Conservation (phyloP, 164 flowering plant species). For the Tinospora cordifolia region DNA sequence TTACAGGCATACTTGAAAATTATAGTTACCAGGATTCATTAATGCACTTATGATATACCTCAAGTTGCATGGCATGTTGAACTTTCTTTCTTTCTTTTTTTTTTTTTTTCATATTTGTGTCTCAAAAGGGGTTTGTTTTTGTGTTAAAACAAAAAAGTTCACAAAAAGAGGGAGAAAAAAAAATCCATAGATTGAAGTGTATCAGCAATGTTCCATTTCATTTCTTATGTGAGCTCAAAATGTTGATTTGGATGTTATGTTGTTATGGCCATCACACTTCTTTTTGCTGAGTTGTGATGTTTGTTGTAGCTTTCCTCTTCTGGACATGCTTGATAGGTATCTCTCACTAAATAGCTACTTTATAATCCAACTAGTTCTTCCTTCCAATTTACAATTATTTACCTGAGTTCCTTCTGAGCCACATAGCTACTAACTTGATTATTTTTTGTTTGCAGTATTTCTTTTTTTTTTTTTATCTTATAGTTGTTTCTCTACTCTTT, state of each 20-base stretch:
- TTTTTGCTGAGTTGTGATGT: conserved; percentile 93
- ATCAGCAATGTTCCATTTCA: background rate
- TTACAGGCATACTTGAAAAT: no score
- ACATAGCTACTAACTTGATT: background rate
- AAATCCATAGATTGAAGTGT: background rate
- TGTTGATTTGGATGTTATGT: conserved; percentile 1
- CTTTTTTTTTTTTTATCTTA: background rate
- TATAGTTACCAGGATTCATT: no score
- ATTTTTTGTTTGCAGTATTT: background rate
- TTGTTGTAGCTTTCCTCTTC: conserved; percentile 91
- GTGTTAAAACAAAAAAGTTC: no score
- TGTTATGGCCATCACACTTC: conserved; percentile 65
- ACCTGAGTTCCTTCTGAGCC: background rate
- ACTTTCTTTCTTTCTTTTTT: no score
- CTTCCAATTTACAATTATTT: background rate
- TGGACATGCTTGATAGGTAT: conserved; percentile 79
- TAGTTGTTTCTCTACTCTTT: conserved; percentile 8
- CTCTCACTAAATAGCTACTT: background rate
- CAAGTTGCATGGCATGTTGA: no score
- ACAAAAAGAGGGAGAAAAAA: background rate
- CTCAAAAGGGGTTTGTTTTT: no score
- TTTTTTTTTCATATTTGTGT: no score
- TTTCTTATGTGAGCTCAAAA: background rate
- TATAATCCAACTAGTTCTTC: background rate
- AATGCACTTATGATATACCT: no score